Conservation (phyloP, 768 basidiomycete species). For the Suillus cothurnatus region DNA sequence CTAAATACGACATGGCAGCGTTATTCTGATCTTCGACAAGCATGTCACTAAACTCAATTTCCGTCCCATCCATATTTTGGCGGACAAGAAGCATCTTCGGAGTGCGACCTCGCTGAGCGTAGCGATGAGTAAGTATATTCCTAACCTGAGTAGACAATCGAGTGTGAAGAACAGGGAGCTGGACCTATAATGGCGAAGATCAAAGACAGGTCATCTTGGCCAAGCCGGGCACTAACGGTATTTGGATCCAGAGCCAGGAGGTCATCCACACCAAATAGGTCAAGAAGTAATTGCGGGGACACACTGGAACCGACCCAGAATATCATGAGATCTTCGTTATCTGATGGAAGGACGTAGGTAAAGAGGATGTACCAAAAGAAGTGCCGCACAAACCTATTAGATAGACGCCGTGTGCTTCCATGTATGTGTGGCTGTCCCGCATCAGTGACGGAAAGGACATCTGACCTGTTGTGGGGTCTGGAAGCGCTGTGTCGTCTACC, state of each 20-base stretch:
- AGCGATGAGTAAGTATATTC: slow-evolving; percentile 78
- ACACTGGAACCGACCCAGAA: slow-evolving; percentile 88
- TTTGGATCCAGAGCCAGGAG: slow-evolving; percentile 65
- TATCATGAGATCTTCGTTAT: slow-evolving; percentile 85
- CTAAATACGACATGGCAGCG: slow-evolving; percentile 88
- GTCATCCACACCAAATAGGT: slow-evolving; percentile 86
- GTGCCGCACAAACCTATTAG: slow-evolving; percentile 66
- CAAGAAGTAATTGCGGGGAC: slow-evolving; percentile 78
- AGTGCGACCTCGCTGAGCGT: slow-evolving; percentile 52
- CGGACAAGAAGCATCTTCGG: slow-evolving; percentile 76
- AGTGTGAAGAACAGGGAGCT: slow-evolving; percentile 71
- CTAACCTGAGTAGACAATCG: slow-evolving; percentile 81
- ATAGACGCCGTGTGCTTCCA: slow-evolving; percentile 93
- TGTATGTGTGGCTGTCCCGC: slow-evolving; percentile 80
- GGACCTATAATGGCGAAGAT: slow-evolving; percentile 45
- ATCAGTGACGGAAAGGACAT: slow-evolving; percentile 75
- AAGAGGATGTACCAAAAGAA: slow-evolving; percentile 5
- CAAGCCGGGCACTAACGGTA: slow-evolving; percentile 51
- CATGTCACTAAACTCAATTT: slow-evolving; percentile 97
- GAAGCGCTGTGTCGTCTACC: slow-evolving; percentile 67
- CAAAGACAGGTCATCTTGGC: slow-evolving; percentile 2
- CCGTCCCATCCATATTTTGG: slow-evolving; percentile 89
- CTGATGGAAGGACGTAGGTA: slow-evolving; percentile 40
- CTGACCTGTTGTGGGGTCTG: slow-evolving; percentile 57
- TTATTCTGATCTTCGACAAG: slow-evolving; percentile 97